Evolutionary conservation across 805 yeast species (phyloP), one percentile per base, ranked within the genome.

Genomic region (Wickerhamiella vanderwaltii): DNA sequence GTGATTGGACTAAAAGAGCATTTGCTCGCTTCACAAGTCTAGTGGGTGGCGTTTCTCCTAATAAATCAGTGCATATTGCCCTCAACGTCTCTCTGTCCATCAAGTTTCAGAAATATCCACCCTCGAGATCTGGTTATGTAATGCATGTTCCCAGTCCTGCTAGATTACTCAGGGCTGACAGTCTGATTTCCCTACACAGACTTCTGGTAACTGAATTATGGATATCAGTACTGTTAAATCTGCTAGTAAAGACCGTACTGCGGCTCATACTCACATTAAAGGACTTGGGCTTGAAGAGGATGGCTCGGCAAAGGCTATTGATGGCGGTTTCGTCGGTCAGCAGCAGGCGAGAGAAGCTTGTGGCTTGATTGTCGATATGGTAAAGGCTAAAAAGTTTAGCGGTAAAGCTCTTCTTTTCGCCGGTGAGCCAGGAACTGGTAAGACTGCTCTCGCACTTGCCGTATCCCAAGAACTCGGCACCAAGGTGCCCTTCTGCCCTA

Each of bases 371-470:
- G 94, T 88, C 29, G 96, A 91, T 62, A 69, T 91, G 63, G 85
- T 91, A 65, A 87, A 86, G 63, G 78, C 83, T 24, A 85, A 84
- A 54, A 84, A 79, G 61, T 81, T 91, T 79, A 80, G 94, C 39
- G 98, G 98, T 22, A 82, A 88, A 56, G 97, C 95, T n/a, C 77
- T 91, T 39, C 64, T 91, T 46, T 69, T 91, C 42, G 97, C 98
- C 1, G 98, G 98, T 40, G 94, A 94, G 5, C 97, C 98, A 7
- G 95, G 97, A 0, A 88, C 97, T 5, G 98, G 98, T 58, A 91
- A 91, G 60, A 91, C 98, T 2, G 98, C 98, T 1, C 71, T 91
- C 54, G 97, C 97, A 0, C 69, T 91, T 54, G 98, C 96, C 1
- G 77, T 91, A 43, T 84, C 96, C 3, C 97, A 91, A 60, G 95